These are phyloP conservation scores for Phlebiopsis flavidoalba DNA, from an alignment of 768 basidiomycete genomes.

Conservation along the genomic window DNA sequence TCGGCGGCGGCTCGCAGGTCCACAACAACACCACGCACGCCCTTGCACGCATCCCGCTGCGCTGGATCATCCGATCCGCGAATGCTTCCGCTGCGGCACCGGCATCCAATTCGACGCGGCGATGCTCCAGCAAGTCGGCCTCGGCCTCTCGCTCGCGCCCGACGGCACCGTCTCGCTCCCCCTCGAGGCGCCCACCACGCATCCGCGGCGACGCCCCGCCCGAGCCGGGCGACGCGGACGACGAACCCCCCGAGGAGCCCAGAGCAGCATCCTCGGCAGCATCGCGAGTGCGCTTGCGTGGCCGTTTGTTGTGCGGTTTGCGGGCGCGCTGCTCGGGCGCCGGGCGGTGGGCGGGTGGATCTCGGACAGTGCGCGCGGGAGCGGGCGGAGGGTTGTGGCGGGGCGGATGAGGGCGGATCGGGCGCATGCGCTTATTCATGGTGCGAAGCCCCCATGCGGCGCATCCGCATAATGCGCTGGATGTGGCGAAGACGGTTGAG, in stretches of 20 bases:
- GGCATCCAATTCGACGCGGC: constrained; percentile 25
- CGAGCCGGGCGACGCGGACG: neutral
- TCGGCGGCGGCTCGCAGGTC: constrained; percentile 27
- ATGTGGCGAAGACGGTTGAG: neutral
- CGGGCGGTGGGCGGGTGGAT: neutral
- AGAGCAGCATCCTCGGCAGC: neutral
- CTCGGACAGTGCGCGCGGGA: neutral
- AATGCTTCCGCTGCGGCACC: constrained; percentile 20
- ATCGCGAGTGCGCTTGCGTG: neutral
- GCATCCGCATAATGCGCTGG: constrained; percentile 2
- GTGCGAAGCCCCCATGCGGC: no score
- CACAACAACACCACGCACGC: constrained; percentile 19
- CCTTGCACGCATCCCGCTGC: constrained; percentile 26
- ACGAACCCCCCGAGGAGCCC: neutral
- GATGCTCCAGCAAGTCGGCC: constrained; percentile 16
- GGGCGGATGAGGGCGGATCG: neutral
- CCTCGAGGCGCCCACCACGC: neutral
- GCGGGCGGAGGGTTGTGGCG: neutral
- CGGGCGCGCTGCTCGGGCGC: neutral
- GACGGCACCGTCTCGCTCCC: neutral
- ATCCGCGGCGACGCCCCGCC: neutral
- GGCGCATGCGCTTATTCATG: neutral
- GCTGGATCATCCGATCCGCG: constrained; percentile 30
- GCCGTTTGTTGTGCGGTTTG: neutral
- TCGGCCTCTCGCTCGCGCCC: neutral